Evolutionary conservation across 1,284 basidiomycete genomes (phyloP).

Genomic region (Pholiota adiposa): DNA sequence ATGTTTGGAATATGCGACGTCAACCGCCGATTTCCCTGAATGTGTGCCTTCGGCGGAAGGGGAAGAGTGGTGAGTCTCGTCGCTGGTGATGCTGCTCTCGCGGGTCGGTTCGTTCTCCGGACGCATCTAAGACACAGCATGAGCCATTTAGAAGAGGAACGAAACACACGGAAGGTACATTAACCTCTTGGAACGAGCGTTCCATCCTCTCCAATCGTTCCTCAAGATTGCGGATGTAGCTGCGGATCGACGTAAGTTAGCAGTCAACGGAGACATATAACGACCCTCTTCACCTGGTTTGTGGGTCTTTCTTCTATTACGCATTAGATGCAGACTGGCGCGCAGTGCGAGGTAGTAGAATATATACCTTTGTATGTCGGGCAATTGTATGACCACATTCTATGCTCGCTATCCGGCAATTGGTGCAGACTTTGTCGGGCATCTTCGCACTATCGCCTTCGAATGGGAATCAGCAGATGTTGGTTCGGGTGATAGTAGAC

Average conservation of each 20-base stretch:
- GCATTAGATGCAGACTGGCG: neutral
- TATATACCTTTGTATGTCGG: conserved; percentile 52
- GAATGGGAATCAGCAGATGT: neutral
- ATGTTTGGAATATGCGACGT: neutral
- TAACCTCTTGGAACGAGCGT: conserved; percentile 12
- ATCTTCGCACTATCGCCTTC: conserved; percentile 57
- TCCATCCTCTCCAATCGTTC: conserved; percentile 46
- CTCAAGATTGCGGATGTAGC: conserved; percentile 63
- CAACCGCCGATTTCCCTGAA: neutral
- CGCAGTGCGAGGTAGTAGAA: neutral
- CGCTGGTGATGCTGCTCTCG: conserved; percentile 1
- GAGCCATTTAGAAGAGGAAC: neutral
- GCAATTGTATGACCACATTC: conserved; percentile 61
- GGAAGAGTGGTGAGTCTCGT: conserved; percentile 1
- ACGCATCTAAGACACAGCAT: neutral
- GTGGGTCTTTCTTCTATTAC: conserved; percentile 64
- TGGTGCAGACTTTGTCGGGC: conserved; percentile 64
- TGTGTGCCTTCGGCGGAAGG: conserved; percentile 2
- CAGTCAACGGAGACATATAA: neutral
- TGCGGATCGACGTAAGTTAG: conserved; percentile 20
- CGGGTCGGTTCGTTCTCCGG: neutral
- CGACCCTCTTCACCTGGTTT: conserved; percentile 23
- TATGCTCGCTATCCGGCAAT: conserved; percentile 64
- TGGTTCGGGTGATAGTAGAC: neutral
- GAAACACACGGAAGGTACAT: neutral